Percentiles rank a stretch among this genome's conserved stretches.
Conservation (phyloP, 2,329 filamentous ascomycete species). For the Akanthomyces lecanii region DNA sequence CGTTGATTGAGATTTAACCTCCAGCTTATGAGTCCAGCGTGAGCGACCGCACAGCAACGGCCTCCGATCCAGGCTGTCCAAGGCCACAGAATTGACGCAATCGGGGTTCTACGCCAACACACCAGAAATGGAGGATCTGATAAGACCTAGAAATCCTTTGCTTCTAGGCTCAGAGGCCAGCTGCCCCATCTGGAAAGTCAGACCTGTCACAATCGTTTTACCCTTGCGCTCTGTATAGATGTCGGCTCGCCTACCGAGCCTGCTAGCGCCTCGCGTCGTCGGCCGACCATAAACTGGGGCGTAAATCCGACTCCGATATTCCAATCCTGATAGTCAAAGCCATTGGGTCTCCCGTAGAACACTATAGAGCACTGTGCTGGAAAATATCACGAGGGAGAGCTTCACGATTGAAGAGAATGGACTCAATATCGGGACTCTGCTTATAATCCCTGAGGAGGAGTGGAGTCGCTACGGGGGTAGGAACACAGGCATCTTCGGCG, state of each 20-base stretch:
- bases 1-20: no score
- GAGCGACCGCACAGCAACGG: neutral
- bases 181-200: neutral
- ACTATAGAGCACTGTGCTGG: neutral
- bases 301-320: slow-evolving; percentile 2
- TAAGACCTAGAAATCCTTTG: neutral
- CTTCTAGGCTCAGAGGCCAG: neutral
- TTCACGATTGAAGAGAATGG: no score
- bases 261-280: neutral
- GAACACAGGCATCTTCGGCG: no score
- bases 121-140: neutral
- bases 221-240: neutral
- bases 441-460: no score
- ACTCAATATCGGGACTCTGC: no score
- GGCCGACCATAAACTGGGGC: slow-evolving; percentile 6
- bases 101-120: neutral
- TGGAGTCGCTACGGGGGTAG: no score
- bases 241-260: neutral
- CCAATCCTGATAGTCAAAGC: neutral
- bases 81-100: neutral
- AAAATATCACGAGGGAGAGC: neutral
- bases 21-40: neutral
- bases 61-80: neutral
- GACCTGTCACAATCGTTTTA: neutral
- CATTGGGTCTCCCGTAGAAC: neutral